Evolutionary conservation across 345 rosid genomes (phyloP), one percentile per base, ranked within the genome.

Genomic region (Litchi chinensis): DNA sequence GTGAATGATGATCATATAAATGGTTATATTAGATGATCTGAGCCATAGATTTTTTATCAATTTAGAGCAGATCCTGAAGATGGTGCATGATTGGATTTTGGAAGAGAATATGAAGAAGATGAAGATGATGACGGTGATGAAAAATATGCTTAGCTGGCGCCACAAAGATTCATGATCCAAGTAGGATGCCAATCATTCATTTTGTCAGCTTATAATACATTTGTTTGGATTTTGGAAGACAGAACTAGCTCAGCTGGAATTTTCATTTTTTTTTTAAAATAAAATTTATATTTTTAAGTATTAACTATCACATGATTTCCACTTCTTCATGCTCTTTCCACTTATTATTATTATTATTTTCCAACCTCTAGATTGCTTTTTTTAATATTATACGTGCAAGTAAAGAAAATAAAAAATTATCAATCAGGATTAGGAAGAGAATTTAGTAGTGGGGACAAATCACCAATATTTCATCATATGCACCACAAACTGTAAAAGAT

Each of bases 401-500:
- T 12, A 54, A 15, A 54, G n/a, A 52, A 52, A 52, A 54, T 32
- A 18, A 50, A 54, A 52, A 54, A 32, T 18, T 54, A 54, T 54
- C 10, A 1, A 54, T 54, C 10, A 1, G 16, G 50, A 22, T 73
- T 57, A 12, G 68, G 11, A 7, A 62, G 21, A 40, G 68, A 24
- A 74, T 43, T 74, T 60, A 19, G 11, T 21, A 4, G 73, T 66
- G 73, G 79, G 73, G 64, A 28, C 22, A 32, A 63, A 59, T 41
- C 77, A 74, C 8, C 13, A 41, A 70, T 32, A 32, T 32, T 32
- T 32, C 37, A 32, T 32, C 37, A 32, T 32, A 32, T 32, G 37
- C 71, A 28, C 78, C 65, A 32, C 78, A 13, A 66, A 67, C 73
- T 75, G 65, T 18, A 59, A 60, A 60, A 60, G 65, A 76, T 66